A percentile compares a stretch with the other conserved stretches of the same genome.
These are phyloP conservation scores for Panicum hallii DNA, from an alignment of 202 grass and related monocot species.

Conservation along the genomic window DNA sequence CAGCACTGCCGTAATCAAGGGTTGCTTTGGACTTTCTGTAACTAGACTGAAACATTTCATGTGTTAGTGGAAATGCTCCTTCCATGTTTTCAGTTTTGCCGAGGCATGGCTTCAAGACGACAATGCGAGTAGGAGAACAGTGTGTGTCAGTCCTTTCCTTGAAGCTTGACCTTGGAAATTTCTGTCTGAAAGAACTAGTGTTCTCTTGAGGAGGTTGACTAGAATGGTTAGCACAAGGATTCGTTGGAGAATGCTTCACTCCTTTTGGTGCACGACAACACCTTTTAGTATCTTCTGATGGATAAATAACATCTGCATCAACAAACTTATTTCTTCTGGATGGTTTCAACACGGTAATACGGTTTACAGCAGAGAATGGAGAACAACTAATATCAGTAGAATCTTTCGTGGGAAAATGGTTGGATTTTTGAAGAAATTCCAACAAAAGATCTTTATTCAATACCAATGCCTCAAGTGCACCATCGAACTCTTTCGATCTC, in stretches of 20 bases:
- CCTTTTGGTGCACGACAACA: slow-evolving; percentile 15
- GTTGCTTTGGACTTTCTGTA: slow-evolving; percentile 34
- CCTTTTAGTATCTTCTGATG: slow-evolving; percentile 17
- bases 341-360: slow-evolving; percentile 75
- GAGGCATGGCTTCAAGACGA: slow-evolving; percentile 77
- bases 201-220: slow-evolving; percentile 26
- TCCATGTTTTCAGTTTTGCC: slow-evolving; percentile 59
- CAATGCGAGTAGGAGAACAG: slow-evolving; percentile 56
- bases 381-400: slow-evolving; percentile 42
- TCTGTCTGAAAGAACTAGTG: slow-evolving; percentile 47
- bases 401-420: slow-evolving; percentile 49
- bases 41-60: slow-evolving; percentile 31
- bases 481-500: slow-evolving; percentile 62
- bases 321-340: slow-evolving; percentile 50
- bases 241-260: slow-evolving; percentile 44
- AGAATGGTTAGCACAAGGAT: slow-evolving; percentile 38
- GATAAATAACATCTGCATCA: slow-evolving; percentile 27
- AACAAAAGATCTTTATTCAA: slow-evolving; percentile 73
- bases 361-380: slow-evolving; percentile 51
- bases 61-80: slow-evolving; percentile 44
- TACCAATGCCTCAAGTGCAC: slow-evolving; percentile 62
- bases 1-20: slow-evolving; percentile 17
- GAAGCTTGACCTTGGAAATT: slow-evolving; percentile 53
- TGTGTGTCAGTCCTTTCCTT: slow-evolving; percentile 36
- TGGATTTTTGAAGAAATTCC: slow-evolving; percentile 64